phyloP scores from a whole-genome alignment of 2,329 filamentous ascomycete species.

The Venturiaceae sp. region DNA sequence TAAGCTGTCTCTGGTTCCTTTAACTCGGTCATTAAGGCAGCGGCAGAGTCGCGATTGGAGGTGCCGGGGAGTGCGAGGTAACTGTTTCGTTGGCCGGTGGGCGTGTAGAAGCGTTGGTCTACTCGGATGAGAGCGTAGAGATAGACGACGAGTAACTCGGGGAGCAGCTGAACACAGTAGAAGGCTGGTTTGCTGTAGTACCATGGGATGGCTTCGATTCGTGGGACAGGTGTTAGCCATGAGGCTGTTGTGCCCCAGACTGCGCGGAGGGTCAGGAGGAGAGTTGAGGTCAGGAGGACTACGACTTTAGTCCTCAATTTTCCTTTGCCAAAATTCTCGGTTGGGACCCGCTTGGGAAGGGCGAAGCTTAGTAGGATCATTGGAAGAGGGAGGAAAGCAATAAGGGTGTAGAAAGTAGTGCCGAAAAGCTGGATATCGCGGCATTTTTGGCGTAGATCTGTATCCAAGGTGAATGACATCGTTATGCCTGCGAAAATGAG shows the following conservation, averaged over 20 bases:
- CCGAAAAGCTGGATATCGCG: conserved; percentile 56
- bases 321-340: conserved; percentile 58
- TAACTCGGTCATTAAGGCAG: background rate
- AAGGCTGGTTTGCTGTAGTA: conserved; percentile 64
- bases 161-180: conserved; percentile 68
- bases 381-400: conserved; percentile 58
- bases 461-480: conserved; percentile 55
- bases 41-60: background rate
- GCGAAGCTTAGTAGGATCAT: conserved; percentile 40
- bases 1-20: background rate
- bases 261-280: conserved; percentile 58
- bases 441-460: conserved; percentile 39
- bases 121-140: conserved; percentile 59
- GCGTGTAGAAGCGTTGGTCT: conserved; percentile 66
- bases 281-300: conserved; percentile 51
- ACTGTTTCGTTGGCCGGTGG: conserved; percentile 50
- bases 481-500: conserved; percentile 58
- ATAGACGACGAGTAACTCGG: conserved; percentile 62
- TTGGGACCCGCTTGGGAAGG: conserved; percentile 30
- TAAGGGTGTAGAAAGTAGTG: conserved; percentile 51
- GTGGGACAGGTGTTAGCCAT: conserved; percentile 36
- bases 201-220: conserved; percentile 51
- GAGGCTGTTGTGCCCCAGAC: conserved; percentile 54
- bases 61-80: conserved; percentile 1
- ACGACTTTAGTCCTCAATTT: conserved; percentile 54